A percentile compares a stretch with the other conserved stretches of the same genome.
Conservation (phyloP, 306 rosid species). For the Elaeagnus macrophylla region DNA sequence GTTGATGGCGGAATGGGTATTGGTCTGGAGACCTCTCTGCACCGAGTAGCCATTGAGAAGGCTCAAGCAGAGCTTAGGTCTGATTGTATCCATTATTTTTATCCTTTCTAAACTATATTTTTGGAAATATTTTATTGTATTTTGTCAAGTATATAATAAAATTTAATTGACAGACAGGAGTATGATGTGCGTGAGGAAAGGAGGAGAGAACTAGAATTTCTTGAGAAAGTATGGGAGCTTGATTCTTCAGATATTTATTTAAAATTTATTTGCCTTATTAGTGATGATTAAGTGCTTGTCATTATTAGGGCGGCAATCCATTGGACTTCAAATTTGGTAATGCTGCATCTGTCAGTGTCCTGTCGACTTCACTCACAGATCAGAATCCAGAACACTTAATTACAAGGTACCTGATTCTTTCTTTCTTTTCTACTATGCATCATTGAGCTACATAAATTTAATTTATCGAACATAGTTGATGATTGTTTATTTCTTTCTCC, state of each 20-base stretch:
- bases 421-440: background rate
- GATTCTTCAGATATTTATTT: conserved; percentile 13
- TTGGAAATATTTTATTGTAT: conserved; percentile 3
- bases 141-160: conserved; percentile 11
- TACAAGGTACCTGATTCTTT: conserved; percentile 51
- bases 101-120: conserved; percentile 16
- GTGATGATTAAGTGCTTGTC: conserved; percentile 14
- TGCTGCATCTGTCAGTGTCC: conserved; percentile 89
- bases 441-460: conserved; percentile 16
- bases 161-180: conserved; percentile 71
- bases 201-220: conserved; percentile 91
- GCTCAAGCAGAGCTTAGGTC: conserved; percentile 97
- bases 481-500: conserved; percentile 5
- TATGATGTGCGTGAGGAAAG: conserved; percentile 91
- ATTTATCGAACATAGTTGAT: conserved; percentile 3
- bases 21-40: conserved; percentile 92
- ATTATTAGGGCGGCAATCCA: conserved; percentile 91
- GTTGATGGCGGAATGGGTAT: conserved; percentile 90
- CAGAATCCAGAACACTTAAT: conserved; percentile 85
- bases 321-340: conserved; percentile 80
- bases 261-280: conserved; percentile 10
- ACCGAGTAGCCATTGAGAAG: conserved; percentile 82
- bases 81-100: conserved; percentile 12
- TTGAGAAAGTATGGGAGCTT: conserved; percentile 71
- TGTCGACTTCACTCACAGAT: conserved; percentile 89